These are phyloP conservation scores for Wilhelminamyces savonicus DNA, from an alignment of 805 yeast species.

Conservation along the genomic window DNA sequence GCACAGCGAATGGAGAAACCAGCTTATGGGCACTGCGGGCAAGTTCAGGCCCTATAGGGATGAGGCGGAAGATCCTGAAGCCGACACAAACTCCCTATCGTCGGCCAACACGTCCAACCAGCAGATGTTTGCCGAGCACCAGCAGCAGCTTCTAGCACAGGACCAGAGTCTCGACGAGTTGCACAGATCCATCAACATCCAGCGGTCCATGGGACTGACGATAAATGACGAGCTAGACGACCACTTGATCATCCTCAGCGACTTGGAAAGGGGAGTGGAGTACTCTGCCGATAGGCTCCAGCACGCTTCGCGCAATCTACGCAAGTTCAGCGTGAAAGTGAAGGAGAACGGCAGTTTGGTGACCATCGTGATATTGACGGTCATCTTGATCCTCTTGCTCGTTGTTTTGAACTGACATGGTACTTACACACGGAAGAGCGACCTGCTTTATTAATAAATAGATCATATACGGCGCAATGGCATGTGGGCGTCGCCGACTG, in stretches of 20 bases:
- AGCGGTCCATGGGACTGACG: slow-evolving; percentile 33
- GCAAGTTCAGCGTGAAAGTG: slow-evolving; percentile 24
- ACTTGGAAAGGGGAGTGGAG: slow-evolving; percentile 37
- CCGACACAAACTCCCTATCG: slow-evolving; percentile 10
- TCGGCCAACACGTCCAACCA: slow-evolving; percentile 26
- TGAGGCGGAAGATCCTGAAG: slow-evolving; percentile 9
- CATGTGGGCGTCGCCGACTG: too few species aligned
- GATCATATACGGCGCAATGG: too few species aligned
- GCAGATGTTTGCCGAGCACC: slow-evolving; percentile 37
- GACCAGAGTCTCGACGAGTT: slow-evolving; percentile 29
- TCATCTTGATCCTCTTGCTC: slow-evolving; percentile 32
- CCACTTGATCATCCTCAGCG: slow-evolving; percentile 34
- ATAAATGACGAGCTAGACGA: slow-evolving; percentile 37
- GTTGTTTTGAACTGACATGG: slow-evolving; percentile 31
- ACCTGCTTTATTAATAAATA: too few species aligned
- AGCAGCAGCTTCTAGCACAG: slow-evolving; percentile 33
- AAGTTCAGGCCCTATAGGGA: slow-evolving; percentile 32
- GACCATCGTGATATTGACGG: slow-evolving; percentile 35
- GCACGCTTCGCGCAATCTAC: slow-evolving; percentile 24
- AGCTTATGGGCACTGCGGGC: slow-evolving; percentile 27
- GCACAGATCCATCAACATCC: slow-evolving; percentile 27
- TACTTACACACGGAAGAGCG: background rate
- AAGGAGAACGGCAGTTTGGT: slow-evolving; percentile 38
- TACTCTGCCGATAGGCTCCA: slow-evolving; percentile 22
- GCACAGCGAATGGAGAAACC: slow-evolving; percentile 17